These are phyloP conservation scores for Phytophthora pisi DNA, from an alignment of 352 stramenopile species.

Conservation along the genomic window DNA sequence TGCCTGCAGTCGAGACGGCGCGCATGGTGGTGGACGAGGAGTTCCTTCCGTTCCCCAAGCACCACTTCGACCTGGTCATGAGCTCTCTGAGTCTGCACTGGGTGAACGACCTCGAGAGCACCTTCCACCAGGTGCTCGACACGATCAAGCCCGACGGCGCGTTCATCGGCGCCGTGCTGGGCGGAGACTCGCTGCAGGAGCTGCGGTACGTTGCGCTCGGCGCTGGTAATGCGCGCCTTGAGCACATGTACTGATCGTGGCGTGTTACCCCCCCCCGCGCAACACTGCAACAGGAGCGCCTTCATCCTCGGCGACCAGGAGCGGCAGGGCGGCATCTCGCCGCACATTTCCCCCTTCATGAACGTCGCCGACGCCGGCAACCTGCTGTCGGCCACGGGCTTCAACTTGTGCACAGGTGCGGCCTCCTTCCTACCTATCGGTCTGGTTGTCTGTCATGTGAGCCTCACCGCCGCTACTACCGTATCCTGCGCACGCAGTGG, in stretches of 20 bases:
- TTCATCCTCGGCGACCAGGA: constrained; percentile 96
- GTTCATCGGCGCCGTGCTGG: constrained; percentile 96
- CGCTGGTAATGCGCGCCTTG: background rate
- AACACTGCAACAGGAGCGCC: constrained; percentile 60
- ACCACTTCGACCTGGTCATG: constrained; percentile 97
- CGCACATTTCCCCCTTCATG: constrained; percentile 96
- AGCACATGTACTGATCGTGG: background rate
- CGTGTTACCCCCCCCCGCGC: too few relatives aligned
- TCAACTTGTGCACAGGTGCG: constrained; percentile 92
- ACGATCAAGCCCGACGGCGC: constrained; percentile 97
- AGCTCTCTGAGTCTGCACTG: constrained; percentile 96
- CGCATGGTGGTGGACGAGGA: constrained; percentile 91
- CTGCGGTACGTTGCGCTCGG: constrained; percentile 61
- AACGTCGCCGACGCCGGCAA: constrained; percentile 95
- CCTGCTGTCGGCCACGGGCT: constrained; percentile 92
- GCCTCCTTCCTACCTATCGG: background rate
- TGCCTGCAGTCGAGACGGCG: constrained; percentile 63
- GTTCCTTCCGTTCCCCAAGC: constrained; percentile 93
- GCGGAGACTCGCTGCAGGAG: constrained; percentile 95
- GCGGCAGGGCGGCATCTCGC: constrained; percentile 93
- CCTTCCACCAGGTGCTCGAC: constrained; percentile 77
- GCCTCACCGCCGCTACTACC: background rate
- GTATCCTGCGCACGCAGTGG: constrained; percentile 61
- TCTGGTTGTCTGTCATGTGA: background rate
- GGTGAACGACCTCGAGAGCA: constrained; percentile 96